Base-by-base conservation (phyloP, 192 early-diverging fungal species). In the Podila verticillata region DNA sequence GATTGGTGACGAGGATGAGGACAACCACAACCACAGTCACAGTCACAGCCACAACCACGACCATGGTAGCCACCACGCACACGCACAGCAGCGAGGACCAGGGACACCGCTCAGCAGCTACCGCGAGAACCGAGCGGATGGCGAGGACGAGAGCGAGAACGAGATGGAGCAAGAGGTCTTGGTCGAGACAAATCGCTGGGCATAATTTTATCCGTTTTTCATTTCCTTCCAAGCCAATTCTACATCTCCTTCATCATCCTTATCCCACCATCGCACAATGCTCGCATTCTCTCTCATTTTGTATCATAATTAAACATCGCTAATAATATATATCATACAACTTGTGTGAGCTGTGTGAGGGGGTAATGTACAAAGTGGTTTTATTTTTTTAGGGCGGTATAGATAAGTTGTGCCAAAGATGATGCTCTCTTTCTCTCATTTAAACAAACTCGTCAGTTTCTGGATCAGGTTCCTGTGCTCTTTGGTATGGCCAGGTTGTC, bases 371-470 rank as follows among this genome's bases (percentile, higher is more conserved):
- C 51, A 26, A 54, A 24, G 48, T 49, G 48, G 19, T 17, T 49
- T 17, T 49, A n/a, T 49, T 48, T 48, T 12, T 48, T 19, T 20
- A 10, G 32, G 32, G 32, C 3, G 32, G 32, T 34, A 44, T 44
- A 44, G 39, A 15, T 44, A 44, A 44, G 39, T 44, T 44, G 39
- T 2, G n/a, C n/a, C n/a, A n/a, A n/a, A n/a, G 39, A 44, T 2
- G 39, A 44, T 44, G 13, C 39, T 54, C 10, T 54, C 10, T 54
- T 17, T 54, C 26, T 39, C 24, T 71, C 44, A 79, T 64, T 79
- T 79, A 59, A 79, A 79, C 12, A 79, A 64, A 48, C 75, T 79
- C 22, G 75, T 79, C 35, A 79, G 35, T 36, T 79, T 79, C 49
- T 79, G 75, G 20, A 79, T 66, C 39, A 79, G 35, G 47, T 79